Evolutionary conservation across 1,284 basidiomycete genomes (phyloP).

Genomic region (Pseudozyma thailandica): DNA sequence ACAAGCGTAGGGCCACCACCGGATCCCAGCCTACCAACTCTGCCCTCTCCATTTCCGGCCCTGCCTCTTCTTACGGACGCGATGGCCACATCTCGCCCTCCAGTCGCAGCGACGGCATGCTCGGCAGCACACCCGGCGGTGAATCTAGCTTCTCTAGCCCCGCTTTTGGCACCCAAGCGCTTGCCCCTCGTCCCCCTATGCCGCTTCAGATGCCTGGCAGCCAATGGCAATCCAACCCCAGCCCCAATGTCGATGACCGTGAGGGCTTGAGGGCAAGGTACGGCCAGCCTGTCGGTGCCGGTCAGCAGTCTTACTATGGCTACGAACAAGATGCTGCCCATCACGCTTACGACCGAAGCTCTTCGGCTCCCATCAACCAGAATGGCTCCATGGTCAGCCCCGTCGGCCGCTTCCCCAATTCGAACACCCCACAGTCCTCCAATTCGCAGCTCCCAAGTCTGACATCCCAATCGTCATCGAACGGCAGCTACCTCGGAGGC

Average conservation of each 20-base stretch:
- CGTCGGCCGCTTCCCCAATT: slow-evolving; percentile 31
- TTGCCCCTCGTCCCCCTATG: slow-evolving; percentile 37
- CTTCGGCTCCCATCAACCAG: slow-evolving; percentile 34
- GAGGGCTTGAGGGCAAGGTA: slow-evolving; percentile 35
- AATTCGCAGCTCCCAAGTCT: slow-evolving; percentile 41
- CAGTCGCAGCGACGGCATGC: slow-evolving; percentile 42
- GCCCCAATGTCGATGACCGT: slow-evolving; percentile 35
- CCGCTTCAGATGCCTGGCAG: slow-evolving; percentile 41
- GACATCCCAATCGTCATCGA: slow-evolving; percentile 17
- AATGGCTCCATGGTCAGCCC: slow-evolving; percentile 39
- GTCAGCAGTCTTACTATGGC: slow-evolving; percentile 29
- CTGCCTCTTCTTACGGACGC: slow-evolving; percentile 28
- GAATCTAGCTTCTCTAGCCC: slow-evolving; percentile 45
- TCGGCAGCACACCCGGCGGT: slow-evolving; percentile 29
- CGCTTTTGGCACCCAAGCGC: slow-evolving; percentile 32
- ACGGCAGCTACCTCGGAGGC: slow-evolving; percentile 37
- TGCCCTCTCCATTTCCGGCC: slow-evolving; percentile 24
- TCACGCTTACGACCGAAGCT: slow-evolving; percentile 43
- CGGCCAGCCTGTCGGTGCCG: slow-evolving; percentile 16
- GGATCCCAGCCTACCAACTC: slow-evolving; percentile 46
- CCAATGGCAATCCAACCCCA: slow-evolving; percentile 28
- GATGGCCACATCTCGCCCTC: slow-evolving; percentile 36
- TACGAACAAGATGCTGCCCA: slow-evolving; percentile 43
- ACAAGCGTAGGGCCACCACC: slow-evolving; percentile 76
- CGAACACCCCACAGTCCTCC: slow-evolving; percentile 27